Conservation (phyloP, 1,139 yeast genomes). For the Oligophagozyma castellii region DNA sequence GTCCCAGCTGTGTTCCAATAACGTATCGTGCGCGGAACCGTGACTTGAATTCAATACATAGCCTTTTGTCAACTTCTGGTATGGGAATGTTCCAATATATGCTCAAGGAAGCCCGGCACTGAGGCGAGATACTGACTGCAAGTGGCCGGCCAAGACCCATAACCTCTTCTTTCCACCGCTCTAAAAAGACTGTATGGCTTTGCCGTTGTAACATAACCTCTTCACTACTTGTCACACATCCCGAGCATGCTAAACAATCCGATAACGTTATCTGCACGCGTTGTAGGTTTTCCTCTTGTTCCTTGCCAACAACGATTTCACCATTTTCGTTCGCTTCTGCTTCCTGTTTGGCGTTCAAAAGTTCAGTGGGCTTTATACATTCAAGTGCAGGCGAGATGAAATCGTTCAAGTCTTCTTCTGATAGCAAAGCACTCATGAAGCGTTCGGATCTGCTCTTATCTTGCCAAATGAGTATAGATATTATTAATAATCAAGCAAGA, state of each 20-base stretch:
- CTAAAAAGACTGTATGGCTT: slow-evolving; percentile 65
- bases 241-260: slow-evolving; percentile 94
- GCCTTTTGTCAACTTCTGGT: slow-evolving; percentile 43
- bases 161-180: slow-evolving; percentile 30
- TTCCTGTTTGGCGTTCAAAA: slow-evolving; percentile 33
- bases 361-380: slow-evolving; percentile 73
- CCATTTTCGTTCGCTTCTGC: slow-evolving; percentile 57
- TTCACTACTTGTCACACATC: slow-evolving; percentile 94
- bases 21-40: slow-evolving; percentile 59
- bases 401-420: slow-evolving; percentile 86
- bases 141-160: slow-evolving; percentile 28
- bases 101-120: slow-evolving; percentile 71
- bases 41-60: slow-evolving; percentile 43
- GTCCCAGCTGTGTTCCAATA: slow-evolving; percentile 76
- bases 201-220: slow-evolving; percentile 85
- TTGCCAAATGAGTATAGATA: too few relatives aligned
- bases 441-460: neutral
- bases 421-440: slow-evolving; percentile 69
- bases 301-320: slow-evolving; percentile 56
- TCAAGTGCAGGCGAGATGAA: slow-evolving; percentile 91
- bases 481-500: too few relatives aligned
- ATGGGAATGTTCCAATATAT: slow-evolving; percentile 45
- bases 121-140: slow-evolving; percentile 78
- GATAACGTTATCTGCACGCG: slow-evolving; percentile 83
- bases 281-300: slow-evolving; percentile 35